A percentile compares a stretch with the other conserved stretches of the same genome.
phyloP scores from a whole-genome alignment of 2,329 filamentous ascomycete genomes.

The Polytolypa hystricis region DNA sequence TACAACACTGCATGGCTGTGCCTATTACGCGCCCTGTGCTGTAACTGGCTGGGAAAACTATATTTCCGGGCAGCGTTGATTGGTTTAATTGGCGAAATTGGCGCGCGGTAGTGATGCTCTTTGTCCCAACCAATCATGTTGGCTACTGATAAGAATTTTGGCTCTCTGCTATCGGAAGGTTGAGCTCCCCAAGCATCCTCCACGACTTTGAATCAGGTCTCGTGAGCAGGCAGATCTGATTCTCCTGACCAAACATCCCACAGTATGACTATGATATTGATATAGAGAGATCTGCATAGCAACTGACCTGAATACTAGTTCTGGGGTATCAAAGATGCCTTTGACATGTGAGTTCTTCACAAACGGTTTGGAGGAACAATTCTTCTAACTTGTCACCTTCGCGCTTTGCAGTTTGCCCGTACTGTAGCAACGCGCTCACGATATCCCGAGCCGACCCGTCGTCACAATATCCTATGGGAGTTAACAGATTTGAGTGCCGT shows the following conservation, averaged over 20 bases:
- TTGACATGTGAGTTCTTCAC: conserved; percentile 28
- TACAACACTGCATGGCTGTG: too few relatives aligned
- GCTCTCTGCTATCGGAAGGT: background rate
- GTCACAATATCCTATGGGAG: conserved; percentile 29
- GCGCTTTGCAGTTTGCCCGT: conserved; percentile 34
- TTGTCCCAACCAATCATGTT: background rate
- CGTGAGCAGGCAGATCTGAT: too few relatives aligned
- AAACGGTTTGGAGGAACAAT: too few relatives aligned
- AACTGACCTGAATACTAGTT: conserved; percentile 2
- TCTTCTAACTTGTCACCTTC: too few relatives aligned
- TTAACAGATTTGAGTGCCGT: conserved; percentile 85
- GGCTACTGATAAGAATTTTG: background rate
- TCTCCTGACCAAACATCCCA: too few relatives aligned
- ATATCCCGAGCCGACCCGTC: conserved; percentile 32
- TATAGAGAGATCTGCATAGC: background rate
- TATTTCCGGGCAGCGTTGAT: too few relatives aligned
- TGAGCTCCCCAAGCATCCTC: too few relatives aligned
- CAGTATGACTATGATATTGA: background rate
- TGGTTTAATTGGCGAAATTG: background rate
- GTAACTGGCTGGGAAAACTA: too few relatives aligned
- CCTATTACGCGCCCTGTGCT: too few relatives aligned
- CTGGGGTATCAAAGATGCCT: conserved; percentile 18
- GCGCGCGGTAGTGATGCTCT: background rate
- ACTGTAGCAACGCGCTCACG: conserved; percentile 40
- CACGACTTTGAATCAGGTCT: too few relatives aligned